A percentile compares a stretch with the other conserved stretches of the same genome.
Conservation (phyloP, 108 stramenopile species). For the Thalassiosira profunda region DNA sequence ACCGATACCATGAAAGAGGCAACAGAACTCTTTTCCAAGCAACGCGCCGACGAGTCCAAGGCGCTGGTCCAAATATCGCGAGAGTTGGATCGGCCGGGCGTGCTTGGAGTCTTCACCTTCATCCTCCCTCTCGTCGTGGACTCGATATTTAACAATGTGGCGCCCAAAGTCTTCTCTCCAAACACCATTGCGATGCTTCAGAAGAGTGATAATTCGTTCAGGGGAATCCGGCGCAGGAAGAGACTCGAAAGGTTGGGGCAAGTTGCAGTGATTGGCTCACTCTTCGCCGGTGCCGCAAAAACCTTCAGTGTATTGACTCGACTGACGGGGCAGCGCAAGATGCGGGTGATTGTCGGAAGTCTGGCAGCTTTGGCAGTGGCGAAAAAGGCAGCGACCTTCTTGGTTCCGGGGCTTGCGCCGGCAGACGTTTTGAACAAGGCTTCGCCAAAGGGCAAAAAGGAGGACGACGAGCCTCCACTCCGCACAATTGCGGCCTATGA, state of each 20-base stretch:
- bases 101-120: conserved; percentile 81
- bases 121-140: conserved; percentile 91
- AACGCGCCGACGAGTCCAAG: conserved; percentile 76
- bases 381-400: conserved; percentile 42
- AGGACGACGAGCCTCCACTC: conserved; percentile 4
- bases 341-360: conserved; percentile 19
- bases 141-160: conserved; percentile 70
- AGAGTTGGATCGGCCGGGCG: conserved; percentile 81
- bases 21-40: conserved; percentile 64
- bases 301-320: conserved; percentile 30
- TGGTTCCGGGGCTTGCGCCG: conserved; percentile 55
- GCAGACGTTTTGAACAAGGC: conserved; percentile 63
- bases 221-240: conserved; percentile 54
- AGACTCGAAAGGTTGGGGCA: conserved; percentile 65
- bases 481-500: background rate
- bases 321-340: conserved; percentile 35
- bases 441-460: background rate
- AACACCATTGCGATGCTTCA: conserved; percentile 92
- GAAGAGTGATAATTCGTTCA: conserved; percentile 61
- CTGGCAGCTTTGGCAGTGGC: conserved; percentile 4
- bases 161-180: conserved; percentile 79
- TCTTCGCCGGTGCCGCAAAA: conserved; percentile 1
- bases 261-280: conserved; percentile 38
- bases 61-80: conserved; percentile 83
- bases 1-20: conserved; percentile 44